Conservation (phyloP, 768 basidiomycete genomes). For the Agrocybe pediades region DNA sequence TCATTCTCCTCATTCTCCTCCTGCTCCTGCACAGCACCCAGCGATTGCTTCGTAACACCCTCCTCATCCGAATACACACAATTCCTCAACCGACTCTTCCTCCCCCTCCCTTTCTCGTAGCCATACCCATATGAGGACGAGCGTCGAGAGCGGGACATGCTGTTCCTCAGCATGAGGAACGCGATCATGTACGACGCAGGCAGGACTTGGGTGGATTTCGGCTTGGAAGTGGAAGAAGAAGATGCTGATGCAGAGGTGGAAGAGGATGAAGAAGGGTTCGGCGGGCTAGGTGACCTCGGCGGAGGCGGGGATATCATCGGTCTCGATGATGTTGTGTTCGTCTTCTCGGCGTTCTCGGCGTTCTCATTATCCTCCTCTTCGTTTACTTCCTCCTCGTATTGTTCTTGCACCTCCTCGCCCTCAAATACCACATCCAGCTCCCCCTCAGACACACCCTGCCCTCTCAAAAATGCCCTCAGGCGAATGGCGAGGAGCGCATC, state of each 20-base stretch:
- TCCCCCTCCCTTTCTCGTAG: neutral
- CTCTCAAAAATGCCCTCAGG: constrained; percentile 16
- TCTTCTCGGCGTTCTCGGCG: too few species aligned
- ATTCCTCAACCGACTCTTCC: constrained; percentile 11
- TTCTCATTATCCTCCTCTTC: neutral
- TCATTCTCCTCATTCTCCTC: too few species aligned
- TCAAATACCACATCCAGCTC: constrained; percentile 11
- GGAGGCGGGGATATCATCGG: neutral
- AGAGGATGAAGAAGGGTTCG: constrained; percentile 19
- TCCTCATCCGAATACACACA: constrained; percentile 7
- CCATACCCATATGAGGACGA: neutral
- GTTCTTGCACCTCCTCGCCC: constrained; percentile 5
- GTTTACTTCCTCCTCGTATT: constrained; percentile 9
- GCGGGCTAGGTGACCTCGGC: neutral
- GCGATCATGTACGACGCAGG: constrained; percentile 23
- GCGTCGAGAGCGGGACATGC: constrained; percentile 8
- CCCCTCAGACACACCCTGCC: constrained; percentile 19
- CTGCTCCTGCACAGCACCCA: neutral
- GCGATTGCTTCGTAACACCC: constrained; percentile 2
- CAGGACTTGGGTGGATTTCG: too few species aligned
- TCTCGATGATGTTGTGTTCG: constrained; percentile 2
- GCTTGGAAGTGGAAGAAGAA: neutral
- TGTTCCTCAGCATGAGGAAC: constrained; percentile 21
- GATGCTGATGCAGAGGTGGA: neutral
- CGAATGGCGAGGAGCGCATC: constrained; percentile 22